Evolutionary conservation across 768 basidiomycete genomes (phyloP).

Genomic region (Lyophyllum shimeji): DNA sequence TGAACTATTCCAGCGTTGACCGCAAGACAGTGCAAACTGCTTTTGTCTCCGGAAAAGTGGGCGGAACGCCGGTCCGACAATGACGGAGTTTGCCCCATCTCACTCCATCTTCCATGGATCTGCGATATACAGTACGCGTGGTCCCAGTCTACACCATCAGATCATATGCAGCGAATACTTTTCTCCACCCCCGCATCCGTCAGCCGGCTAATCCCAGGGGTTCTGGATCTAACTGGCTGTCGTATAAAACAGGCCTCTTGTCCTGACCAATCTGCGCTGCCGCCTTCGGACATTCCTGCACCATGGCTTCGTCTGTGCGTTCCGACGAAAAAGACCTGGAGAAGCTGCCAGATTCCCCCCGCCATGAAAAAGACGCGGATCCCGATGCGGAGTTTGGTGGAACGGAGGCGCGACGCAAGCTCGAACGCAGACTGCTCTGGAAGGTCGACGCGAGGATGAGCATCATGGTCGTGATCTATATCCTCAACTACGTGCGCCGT

Average conservation of each 20-base stretch:
- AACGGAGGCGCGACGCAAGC: slow-evolving; percentile 18
- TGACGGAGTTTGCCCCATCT: neutral
- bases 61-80: neutral
- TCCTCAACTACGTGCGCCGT: slow-evolving; percentile 38
- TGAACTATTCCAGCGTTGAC: too few relatives aligned
- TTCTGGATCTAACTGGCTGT: neutral
- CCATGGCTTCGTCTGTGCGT: slow-evolving; percentile 18
- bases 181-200: slow-evolving; percentile 1
- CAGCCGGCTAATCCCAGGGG: neutral
- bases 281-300: neutral
- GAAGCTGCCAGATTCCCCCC: slow-evolving; percentile 1
- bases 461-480: slow-evolving; percentile 47
- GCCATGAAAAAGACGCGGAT: slow-evolving; percentile 9
- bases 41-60: too few relatives aligned
- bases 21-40: too few relatives aligned
- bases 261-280: neutral
- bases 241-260: neutral
- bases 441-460: slow-evolving; percentile 54
- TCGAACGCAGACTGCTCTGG: slow-evolving; percentile 38
- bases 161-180: neutral
- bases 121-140: neutral
- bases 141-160: neutral
- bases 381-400: slow-evolving; percentile 30
- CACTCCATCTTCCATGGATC: slow-evolving; percentile 1
- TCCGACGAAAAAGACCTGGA: slow-evolving; percentile 18